Conservation (phyloP, 108 stramenopile species). For the Skeletonema costatum region DNA sequence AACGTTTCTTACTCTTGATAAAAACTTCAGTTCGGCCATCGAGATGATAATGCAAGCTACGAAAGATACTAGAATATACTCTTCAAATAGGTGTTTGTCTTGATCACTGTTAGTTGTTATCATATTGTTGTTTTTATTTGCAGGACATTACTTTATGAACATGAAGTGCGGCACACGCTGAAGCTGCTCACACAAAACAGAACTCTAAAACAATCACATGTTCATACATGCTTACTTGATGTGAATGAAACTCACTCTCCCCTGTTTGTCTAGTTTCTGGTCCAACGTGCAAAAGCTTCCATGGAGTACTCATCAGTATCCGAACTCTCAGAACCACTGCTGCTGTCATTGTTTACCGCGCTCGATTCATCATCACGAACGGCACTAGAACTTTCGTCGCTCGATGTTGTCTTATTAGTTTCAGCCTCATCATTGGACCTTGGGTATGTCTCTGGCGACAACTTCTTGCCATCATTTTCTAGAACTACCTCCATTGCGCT, state of each 20-base stretch:
- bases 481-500: background rate
- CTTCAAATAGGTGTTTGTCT: background rate
- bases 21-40: background rate
- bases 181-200: background rate
- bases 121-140: background rate
- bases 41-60: slow-evolving; percentile 4
- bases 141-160: background rate
- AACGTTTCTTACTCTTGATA: background rate
- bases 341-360: background rate
- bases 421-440: too few relatives aligned
- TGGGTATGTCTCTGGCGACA: background rate
- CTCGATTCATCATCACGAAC: background rate
- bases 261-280: background rate
- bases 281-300: background rate
- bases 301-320: background rate
- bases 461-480: background rate
- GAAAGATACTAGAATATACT: background rate
- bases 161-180: background rate
- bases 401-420: background rate
- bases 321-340: background rate
- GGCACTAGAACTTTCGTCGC: background rate
- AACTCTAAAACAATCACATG: background rate
- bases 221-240: background rate
- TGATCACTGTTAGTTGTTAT: background rate
- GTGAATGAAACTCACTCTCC: background rate